These are phyloP conservation scores for Taphrina sp. DNA, from an alignment of 1,139 yeast genomes.

Conservation along the genomic window DNA sequence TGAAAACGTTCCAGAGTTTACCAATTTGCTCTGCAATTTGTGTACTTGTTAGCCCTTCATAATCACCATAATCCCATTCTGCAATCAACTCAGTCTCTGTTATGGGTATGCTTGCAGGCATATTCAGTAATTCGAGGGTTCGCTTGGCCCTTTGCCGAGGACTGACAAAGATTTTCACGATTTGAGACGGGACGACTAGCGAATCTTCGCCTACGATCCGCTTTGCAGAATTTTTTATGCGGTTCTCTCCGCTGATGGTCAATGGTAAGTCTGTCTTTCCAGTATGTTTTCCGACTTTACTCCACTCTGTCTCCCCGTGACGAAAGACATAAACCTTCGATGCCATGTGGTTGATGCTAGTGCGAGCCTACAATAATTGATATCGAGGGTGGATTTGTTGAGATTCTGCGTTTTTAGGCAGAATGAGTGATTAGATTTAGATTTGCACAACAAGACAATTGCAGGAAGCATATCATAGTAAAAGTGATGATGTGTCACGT, in stretches of 20 bases:
- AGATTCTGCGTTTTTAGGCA: too few species aligned
- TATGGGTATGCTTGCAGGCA: constrained; percentile 44
- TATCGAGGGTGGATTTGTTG: too few species aligned
- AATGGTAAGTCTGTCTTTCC: constrained; percentile 66
- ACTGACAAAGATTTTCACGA: constrained; percentile 67
- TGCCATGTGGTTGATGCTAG: too few species aligned
- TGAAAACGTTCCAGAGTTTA: constrained; percentile 83
- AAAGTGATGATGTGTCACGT: too few species aligned
- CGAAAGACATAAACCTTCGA: constrained; percentile 27
- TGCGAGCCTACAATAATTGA: too few species aligned
- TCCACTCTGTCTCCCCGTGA: constrained; percentile 86
- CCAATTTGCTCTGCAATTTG: constrained; percentile 65
- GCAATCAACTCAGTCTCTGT: constrained; percentile 59
- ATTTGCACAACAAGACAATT: too few species aligned
- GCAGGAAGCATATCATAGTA: too few species aligned
- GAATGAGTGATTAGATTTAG: too few species aligned
- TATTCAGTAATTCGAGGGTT: constrained; percentile 60
- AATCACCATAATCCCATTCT: constrained; percentile 96
- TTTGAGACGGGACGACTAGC: constrained; percentile 60
- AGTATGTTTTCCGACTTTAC: constrained; percentile 87
- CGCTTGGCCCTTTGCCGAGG: constrained; percentile 78
- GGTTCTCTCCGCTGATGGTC: constrained; percentile 58
- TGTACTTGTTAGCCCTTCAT: constrained; percentile 76
- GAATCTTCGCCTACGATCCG: constrained; percentile 61
- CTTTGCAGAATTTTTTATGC: constrained; percentile 72